Base-by-base conservation (phyloP, 129 eudicot genomes). In the Chrysanthemum seticuspe region DNA sequence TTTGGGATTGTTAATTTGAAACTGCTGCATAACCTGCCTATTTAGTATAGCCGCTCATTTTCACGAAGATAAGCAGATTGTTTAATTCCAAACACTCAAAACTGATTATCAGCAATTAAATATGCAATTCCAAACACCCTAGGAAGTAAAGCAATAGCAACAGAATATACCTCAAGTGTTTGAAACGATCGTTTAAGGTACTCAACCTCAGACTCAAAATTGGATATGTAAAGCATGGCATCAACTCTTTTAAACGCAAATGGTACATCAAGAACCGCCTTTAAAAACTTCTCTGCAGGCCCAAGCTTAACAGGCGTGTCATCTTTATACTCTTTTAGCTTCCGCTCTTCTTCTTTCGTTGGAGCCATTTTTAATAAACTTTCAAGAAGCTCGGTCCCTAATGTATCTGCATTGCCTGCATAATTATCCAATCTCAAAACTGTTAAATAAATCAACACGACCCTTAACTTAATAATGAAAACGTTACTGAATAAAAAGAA, bases 281-380 rank as follows among this genome's bases (percentile, higher is more conserved):
- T 95, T 65, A 95, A 74, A 77, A 95, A 95, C 76, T 74, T 95
- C 79, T 95, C 99, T 15, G 97, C 99, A 0, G 90, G 87, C 21
- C 97, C 96, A 29, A 95, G 97, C 83, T 95, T 95, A 61, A 82
- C 21, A 6, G 99, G 96, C 25, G 99, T 90, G 83, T 84, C 96
- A 45, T 95, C 99, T 68, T 95, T 85, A 75, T 88, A 83, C 67
- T 88, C 99, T 64, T 83, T 95, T 11, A 95, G 78, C 76, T 88
- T 95, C 18, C 96, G 84, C 68, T 95, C 99, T 77, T 95, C 99
- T 75, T 95, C 99, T 74, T 95, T 90, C 0, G 96, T 84, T 16
- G 99, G 99, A 50, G 99, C 96, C 99, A 95, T 95, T 79, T 90
- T 95, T 72, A 86, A 77, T 65, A 95, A 81, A 76, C 96, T 90